Percentiles rank a stretch among this genome's conserved stretches.
phyloP scores from a whole-genome alignment of 768 basidiomycete species.

The Postia placenta region DNA sequence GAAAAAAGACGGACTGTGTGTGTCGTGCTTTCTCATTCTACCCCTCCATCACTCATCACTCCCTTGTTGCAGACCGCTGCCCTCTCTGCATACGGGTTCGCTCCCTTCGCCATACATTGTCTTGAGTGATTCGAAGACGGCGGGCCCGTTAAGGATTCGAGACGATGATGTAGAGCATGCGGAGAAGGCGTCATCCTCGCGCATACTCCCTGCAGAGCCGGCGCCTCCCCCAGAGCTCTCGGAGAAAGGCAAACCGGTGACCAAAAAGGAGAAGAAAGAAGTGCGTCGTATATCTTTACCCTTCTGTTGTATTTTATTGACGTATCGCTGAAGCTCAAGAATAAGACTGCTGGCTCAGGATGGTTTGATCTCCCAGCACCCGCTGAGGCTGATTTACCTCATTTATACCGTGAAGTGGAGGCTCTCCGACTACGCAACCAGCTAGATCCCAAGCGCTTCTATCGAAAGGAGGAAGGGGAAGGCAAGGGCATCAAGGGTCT shows the following conservation, averaged over 20 bases:
- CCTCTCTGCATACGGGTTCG: slow-evolving; percentile 56
- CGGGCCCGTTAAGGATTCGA: slow-evolving; percentile 40
- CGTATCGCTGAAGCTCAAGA: slow-evolving; percentile 44
- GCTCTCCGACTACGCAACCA: slow-evolving; percentile 82
- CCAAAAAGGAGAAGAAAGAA: slow-evolving; percentile 66
- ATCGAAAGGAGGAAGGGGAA: slow-evolving; percentile 82
- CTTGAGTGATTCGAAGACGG: slow-evolving; percentile 36
- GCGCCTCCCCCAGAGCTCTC: slow-evolving; percentile 53
- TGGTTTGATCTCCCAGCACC: slow-evolving; percentile 92
- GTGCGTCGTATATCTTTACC: slow-evolving; percentile 32
- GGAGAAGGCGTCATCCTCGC: slow-evolving; percentile 44
- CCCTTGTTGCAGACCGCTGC: slow-evolving; percentile 41
- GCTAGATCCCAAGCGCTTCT: slow-evolving; percentile 89
- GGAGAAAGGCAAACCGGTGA: slow-evolving; percentile 59
- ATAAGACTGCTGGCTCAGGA: slow-evolving; percentile 66
- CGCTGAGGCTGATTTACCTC: slow-evolving; percentile 69
- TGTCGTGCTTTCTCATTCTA: slow-evolving; percentile 22
- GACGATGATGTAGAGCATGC: slow-evolving; percentile 58
- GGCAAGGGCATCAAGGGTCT: slow-evolving; percentile 79
- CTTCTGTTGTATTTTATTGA: not conserved
- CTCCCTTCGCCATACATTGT: slow-evolving; percentile 64
- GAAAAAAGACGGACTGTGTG: slow-evolving; percentile 14
- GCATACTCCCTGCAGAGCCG: slow-evolving; percentile 51
- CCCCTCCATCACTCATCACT: slow-evolving; percentile 7
- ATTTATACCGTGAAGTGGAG: slow-evolving; percentile 79